phyloP scores from a whole-genome alignment of 768 basidiomycete species.

The Thelephora aurantiotincta region DNA sequence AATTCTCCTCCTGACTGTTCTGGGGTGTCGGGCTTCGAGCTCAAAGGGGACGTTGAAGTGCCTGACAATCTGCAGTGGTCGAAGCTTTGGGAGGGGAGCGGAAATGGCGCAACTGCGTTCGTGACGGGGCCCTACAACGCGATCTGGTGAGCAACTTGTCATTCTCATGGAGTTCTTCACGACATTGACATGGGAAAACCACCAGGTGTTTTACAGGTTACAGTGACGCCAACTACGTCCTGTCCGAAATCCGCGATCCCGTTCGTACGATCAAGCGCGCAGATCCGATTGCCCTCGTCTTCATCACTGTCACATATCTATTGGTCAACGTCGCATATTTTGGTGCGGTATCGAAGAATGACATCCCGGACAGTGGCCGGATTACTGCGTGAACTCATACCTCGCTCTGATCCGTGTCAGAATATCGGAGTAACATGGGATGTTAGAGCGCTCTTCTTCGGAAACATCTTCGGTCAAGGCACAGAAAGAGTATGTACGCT shows the following conservation, averaged over 20 bases:
- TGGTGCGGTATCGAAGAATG: constrained; percentile 53
- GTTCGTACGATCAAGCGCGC: constrained; percentile 59
- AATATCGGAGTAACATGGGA: background rate
- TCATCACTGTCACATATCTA: constrained; percentile 47
- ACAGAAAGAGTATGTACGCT: constrained; percentile 38
- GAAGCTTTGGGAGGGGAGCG: constrained; percentile 50
- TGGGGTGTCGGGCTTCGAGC: constrained; percentile 33
- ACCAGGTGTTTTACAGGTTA: constrained; percentile 60
- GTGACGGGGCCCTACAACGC: constrained; percentile 53
- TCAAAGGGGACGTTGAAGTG: constrained; percentile 30
- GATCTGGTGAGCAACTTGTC: constrained; percentile 35
- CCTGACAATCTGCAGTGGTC: constrained; percentile 47
- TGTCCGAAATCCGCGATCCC: constrained; percentile 59
- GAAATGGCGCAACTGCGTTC: constrained; percentile 39
- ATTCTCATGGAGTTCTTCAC: background rate
- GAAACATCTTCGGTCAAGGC: constrained; percentile 50
- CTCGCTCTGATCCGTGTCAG: background rate
- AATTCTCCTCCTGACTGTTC: too few species aligned
- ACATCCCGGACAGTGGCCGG: constrained; percentile 50
- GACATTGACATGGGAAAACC: background rate
- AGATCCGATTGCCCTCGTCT: constrained; percentile 48
- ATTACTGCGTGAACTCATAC: constrained; percentile 45
- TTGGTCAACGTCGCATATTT: constrained; percentile 63
- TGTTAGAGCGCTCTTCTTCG: constrained; percentile 53
- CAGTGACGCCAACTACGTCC: constrained; percentile 59